Base-by-base conservation (phyloP, 2,329 filamentous ascomycete genomes). In the Chaetomiaceae sp. region DNA sequence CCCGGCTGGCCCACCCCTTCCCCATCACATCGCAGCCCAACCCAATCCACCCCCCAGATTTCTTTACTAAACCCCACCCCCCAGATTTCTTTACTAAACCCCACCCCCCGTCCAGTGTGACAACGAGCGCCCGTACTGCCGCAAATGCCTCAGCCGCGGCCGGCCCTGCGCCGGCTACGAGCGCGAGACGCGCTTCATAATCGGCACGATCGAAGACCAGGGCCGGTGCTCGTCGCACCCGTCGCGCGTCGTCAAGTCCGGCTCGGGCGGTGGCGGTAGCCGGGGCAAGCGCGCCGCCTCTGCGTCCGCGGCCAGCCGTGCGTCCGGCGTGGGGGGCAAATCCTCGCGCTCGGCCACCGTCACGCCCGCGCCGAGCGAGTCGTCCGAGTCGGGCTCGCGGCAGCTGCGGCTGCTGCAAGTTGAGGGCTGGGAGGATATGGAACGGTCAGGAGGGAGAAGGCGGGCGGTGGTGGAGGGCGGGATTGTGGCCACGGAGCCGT, bases 91-190 rank as follows among this genome's bases (percentile, higher is more conserved):
- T 24, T 27, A 3, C 14, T 9, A 11, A 9, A 11, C 14, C 15
- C 9, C 6, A 9, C 18, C 10, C 20, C 17, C 15, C 19, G 6
- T 22, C 17, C 54, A 81, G 76, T 84, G 81, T 60, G 81, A 81
- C 63, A 79, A 81, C 52, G 71, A 76, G 48, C 72, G 74, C 4
- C 81, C 81, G 2, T 67, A 68, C 30, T 84, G 81, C 60, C 72
- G 71, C 45, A 82, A 81, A 58, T 84, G 81, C 60, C 65, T 71
- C 46, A 69, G 74, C 55, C 75, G 72, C 55, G 76, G 77, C 18
- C 68, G 78, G 36, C 62, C 72, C 47, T 84, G 81, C 56, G 81
- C 42, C 56, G 81, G 81, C 32, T 85, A 84, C 60, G 73, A 81
- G 57, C 69, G 76, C 32, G 74, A 82, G 58, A 74, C 74, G 14